These are phyloP conservation scores for Sclerotinia glacialis DNA, from an alignment of 2,329 filamentous ascomycete genomes.

Conservation along the genomic window DNA sequence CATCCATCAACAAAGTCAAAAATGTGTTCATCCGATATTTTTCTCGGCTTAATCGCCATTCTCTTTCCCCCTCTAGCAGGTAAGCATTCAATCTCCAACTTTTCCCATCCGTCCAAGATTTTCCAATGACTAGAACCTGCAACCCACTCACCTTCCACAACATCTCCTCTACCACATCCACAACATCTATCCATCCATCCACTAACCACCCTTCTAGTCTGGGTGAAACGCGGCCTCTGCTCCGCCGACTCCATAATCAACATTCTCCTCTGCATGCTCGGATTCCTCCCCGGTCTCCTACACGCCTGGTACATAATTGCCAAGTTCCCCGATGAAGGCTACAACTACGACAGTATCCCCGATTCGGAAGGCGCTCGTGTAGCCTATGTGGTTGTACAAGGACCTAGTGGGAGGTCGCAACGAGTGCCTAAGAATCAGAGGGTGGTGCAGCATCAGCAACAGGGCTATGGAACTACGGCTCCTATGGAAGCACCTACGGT, in stretches of 20 bases:
- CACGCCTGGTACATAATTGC: conserved; percentile 99
- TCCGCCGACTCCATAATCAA: conserved; percentile 92
- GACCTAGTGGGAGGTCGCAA: conserved; percentile 42
- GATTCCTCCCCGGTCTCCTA: conserved; percentile 80
- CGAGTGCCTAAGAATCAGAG: conserved; percentile 33
- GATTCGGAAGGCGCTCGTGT: conserved; percentile 58
- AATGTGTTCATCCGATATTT: conserved; percentile 61
- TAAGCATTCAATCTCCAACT: conserved; percentile 42
- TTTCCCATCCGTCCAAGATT: background rate
- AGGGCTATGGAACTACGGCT: conserved; percentile 39
- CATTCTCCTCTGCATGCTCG: conserved; percentile 79
- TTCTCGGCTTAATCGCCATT: conserved; percentile 63
- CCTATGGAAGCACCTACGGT: conserved; percentile 37
- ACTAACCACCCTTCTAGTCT: conserved; percentile 57
- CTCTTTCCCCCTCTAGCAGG: conserved; percentile 64
- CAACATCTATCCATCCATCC: background rate
- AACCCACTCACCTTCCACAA: background rate
- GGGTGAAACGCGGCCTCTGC: conserved; percentile 95
- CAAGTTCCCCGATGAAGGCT: conserved; percentile 76
- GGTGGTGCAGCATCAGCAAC: conserved; percentile 24
- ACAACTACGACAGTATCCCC: conserved; percentile 55
- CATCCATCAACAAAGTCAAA: conserved; percentile 16
- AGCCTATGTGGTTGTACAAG: conserved; percentile 74
- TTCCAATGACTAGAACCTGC: background rate
- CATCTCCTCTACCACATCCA: background rate